These are phyloP conservation scores for Colletotrichum chlorophyti DNA, from an alignment of 2,329 filamentous ascomycete species.

Conservation along the genomic window DNA sequence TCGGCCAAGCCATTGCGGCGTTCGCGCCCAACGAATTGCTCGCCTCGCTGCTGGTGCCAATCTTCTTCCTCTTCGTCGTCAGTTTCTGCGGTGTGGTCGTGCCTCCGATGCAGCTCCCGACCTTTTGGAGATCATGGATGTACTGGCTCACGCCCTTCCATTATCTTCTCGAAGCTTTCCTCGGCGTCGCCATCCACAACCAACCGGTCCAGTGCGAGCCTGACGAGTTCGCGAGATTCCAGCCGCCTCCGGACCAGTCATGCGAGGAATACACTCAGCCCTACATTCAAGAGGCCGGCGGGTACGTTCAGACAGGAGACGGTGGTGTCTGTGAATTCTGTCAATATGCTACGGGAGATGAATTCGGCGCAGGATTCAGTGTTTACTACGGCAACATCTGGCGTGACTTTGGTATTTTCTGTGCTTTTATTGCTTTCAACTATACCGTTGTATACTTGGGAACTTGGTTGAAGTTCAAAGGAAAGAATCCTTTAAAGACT, in stretches of 20 bases:
- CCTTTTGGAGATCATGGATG: slow-evolving; percentile 71
- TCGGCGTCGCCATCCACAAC: slow-evolving; percentile 61
- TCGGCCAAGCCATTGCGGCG: slow-evolving; percentile 72
- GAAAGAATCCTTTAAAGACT: slow-evolving; percentile 44
- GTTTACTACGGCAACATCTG: slow-evolving; percentile 67
- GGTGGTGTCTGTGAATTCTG: slow-evolving; percentile 70
- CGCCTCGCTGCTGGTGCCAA: slow-evolving; percentile 69
- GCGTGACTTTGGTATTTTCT: slow-evolving; percentile 71
- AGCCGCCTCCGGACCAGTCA: slow-evolving; percentile 61
- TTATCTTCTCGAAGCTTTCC: slow-evolving; percentile 69
- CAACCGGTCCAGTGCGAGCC: slow-evolving; percentile 61
- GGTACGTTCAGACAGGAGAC: slow-evolving; percentile 64
- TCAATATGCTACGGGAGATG: slow-evolving; percentile 65
- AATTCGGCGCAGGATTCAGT: slow-evolving; percentile 66
- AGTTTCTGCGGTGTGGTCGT: slow-evolving; percentile 76
- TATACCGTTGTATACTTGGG: slow-evolving; percentile 49
- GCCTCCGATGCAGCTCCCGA: slow-evolving; percentile 61
- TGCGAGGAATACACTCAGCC: slow-evolving; percentile 65
- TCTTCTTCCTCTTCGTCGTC: slow-evolving; percentile 75
- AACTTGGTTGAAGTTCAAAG: slow-evolving; percentile 48
- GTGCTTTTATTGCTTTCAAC: slow-evolving; percentile 70
- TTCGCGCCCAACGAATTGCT: slow-evolving; percentile 72
- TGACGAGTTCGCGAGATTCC: slow-evolving; percentile 66
- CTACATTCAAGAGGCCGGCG: slow-evolving; percentile 61
- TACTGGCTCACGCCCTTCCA: slow-evolving; percentile 73